A percentile compares a stretch with the other conserved stretches of the same genome.
Evolutionary conservation across 345 rosid species (phyloP).

Genomic region (Camelina laxa): DNA sequence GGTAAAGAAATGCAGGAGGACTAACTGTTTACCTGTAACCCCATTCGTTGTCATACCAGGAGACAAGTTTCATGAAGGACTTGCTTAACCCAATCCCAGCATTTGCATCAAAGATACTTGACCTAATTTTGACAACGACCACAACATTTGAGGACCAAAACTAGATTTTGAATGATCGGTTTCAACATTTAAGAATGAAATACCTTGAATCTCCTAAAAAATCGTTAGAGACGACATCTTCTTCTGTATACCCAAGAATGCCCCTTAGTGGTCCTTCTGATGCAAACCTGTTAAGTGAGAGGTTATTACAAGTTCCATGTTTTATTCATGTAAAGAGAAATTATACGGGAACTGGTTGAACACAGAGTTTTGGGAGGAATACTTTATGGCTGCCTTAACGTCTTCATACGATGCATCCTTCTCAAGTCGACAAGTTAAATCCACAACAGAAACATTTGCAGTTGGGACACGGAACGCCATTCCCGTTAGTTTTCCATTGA

Average conservation of each 20-base stretch:
- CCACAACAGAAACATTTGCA: constrained; percentile 93
- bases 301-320: neutral
- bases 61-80: constrained; percentile 81
- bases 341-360: neutral
- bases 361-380: constrained; percentile 26
- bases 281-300: constrained; percentile 60
- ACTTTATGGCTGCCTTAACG: constrained; percentile 90
- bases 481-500: constrained; percentile 96
- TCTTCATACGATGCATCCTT: constrained; percentile 91
- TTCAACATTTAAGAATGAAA: constrained; percentile 2
- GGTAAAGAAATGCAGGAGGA: neutral
- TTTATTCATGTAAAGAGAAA: neutral
- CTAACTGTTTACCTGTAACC: constrained; percentile 77
- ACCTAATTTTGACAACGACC: constrained; percentile 49
- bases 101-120: constrained; percentile 95
- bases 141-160: neutral
- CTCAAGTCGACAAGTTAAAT: constrained; percentile 90
- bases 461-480: constrained; percentile 99
- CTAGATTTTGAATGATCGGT: neutral
- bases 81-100: constrained; percentile 86
- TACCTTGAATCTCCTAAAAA: constrained; percentile 90
- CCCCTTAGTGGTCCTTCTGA: constrained; percentile 88
- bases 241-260: constrained; percentile 94
- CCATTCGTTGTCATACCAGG: constrained; percentile 99
- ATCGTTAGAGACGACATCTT: constrained; percentile 93